These are phyloP conservation scores for Agaricus subrufescens DNA, from an alignment of 768 basidiomycete genomes.

Conservation along the genomic window DNA sequence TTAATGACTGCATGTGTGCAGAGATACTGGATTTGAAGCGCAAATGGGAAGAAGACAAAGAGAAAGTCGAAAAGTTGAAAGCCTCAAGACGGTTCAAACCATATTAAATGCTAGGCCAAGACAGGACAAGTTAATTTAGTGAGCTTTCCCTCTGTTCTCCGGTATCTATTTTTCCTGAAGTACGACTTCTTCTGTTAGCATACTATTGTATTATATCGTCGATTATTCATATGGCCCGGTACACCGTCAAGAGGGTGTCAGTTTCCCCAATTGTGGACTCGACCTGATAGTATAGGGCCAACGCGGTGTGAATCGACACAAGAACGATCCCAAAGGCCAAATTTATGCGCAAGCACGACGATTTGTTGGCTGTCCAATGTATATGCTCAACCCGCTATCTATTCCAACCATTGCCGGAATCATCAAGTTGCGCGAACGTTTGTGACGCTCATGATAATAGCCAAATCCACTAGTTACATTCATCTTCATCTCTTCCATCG, in stretches of 20 bases:
- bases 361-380: no score
- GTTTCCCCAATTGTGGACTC: no score
- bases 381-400: no score
- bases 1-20: constrained; percentile 21
- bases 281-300: not conserved
- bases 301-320: constrained; percentile 20
- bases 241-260: constrained; percentile 4
- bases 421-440: no score
- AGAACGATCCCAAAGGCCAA: constrained; percentile 20
- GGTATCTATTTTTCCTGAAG: no score
- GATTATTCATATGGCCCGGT: not conserved
- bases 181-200: no score
- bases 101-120: constrained; percentile 40
- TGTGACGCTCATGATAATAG: no score
- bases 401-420: no score
- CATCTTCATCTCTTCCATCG: no score
- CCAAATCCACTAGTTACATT: no score
- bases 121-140: not conserved
- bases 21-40: constrained; percentile 70
- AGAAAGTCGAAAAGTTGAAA: constrained; percentile 76
- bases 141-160: not conserved
- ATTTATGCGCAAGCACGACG: no score
- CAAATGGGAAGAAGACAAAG: constrained; percentile 88
- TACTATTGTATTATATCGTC: no score
- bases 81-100: constrained; percentile 81